These are phyloP conservation scores for Aspergillus unguis DNA, from an alignment of 2,329 filamentous ascomycete species.

Conservation along the genomic window DNA sequence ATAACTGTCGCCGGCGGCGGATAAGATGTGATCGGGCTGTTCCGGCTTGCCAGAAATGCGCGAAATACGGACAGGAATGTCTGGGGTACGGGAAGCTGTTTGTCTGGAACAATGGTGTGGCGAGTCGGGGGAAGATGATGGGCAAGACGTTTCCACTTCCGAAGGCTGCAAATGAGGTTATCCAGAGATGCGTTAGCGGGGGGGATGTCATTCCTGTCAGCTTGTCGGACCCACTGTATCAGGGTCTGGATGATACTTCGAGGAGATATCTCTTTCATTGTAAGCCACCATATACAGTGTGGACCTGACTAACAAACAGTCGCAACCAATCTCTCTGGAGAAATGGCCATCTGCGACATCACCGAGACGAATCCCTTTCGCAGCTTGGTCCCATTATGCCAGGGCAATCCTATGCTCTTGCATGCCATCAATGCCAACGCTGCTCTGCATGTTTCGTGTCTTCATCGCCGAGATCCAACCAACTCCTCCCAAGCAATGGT, in stretches of 20 bases:
- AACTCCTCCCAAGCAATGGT: background rate
- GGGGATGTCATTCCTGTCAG: background rate
- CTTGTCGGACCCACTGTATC: constrained; percentile 4
- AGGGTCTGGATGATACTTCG: background rate
- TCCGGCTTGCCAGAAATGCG: constrained; percentile 6
- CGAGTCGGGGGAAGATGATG: constrained; percentile 17
- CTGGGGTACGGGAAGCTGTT: constrained; percentile 14
- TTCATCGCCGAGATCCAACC: background rate
- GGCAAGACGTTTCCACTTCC: constrained; percentile 9
- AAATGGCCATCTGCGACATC: background rate
- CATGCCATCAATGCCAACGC: constrained; percentile 5
- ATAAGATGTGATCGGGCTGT: constrained; percentile 8
- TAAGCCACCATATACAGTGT: background rate
- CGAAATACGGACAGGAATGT: constrained; percentile 5
- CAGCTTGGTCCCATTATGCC: background rate
- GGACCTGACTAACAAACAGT: background rate
- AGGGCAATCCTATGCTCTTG: background rate
- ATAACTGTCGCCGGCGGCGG: constrained; percentile 13
- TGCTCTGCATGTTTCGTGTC: constrained; percentile 4
- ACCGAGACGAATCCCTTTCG: background rate
- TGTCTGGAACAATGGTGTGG: constrained; percentile 13
- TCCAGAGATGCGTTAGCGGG: too few relatives aligned
- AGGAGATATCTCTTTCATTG: constrained; percentile 3
- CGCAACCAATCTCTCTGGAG: background rate
- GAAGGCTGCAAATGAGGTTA: background rate